These are phyloP conservation scores for Thielaviopsis punctulata DNA, from an alignment of 2,329 filamentous ascomycete genomes.

Conservation along the genomic window DNA sequence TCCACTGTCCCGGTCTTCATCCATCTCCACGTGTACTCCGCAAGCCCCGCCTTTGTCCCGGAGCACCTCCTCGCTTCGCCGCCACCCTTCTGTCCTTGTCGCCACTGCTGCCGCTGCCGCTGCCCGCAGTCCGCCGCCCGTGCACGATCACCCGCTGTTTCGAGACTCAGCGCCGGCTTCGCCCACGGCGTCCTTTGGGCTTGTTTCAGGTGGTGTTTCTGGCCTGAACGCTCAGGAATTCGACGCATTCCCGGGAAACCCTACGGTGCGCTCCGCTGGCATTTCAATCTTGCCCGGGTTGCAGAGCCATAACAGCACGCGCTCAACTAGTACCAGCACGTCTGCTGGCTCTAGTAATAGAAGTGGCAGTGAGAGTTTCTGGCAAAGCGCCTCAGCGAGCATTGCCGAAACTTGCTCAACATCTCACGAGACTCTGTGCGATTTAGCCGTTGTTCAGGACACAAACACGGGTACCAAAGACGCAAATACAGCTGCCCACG, in stretches of 20 bases:
- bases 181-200: not conserved
- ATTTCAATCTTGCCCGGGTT: not conserved
- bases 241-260: not conserved
- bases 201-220: not conserved
- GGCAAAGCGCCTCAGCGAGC: not conserved
- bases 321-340: slow-evolving; percentile 3
- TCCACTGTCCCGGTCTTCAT: not conserved
- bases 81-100: slow-evolving; percentile 4
- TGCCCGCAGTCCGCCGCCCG: slow-evolving; percentile 2
- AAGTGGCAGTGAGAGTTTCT: slow-evolving; percentile 2
- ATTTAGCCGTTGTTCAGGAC: not conserved
- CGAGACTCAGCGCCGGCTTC: not conserved
- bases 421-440: not conserved
- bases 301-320: slow-evolving; percentile 6
- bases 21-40: not conserved
- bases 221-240: not conserved
- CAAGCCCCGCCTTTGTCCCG: not conserved
- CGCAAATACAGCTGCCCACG: too few relatives aligned
- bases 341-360: slow-evolving; percentile 1
- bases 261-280: not conserved
- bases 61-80: not conserved
- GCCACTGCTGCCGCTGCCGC: slow-evolving; percentile 6
- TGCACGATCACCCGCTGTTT: slow-evolving; percentile 10
- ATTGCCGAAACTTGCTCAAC: slow-evolving; percentile 7
- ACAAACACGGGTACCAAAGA: too few relatives aligned